Conservation (phyloP, 495 filamentous ascomycete genomes). For the Talaromyces adpressus region DNA sequence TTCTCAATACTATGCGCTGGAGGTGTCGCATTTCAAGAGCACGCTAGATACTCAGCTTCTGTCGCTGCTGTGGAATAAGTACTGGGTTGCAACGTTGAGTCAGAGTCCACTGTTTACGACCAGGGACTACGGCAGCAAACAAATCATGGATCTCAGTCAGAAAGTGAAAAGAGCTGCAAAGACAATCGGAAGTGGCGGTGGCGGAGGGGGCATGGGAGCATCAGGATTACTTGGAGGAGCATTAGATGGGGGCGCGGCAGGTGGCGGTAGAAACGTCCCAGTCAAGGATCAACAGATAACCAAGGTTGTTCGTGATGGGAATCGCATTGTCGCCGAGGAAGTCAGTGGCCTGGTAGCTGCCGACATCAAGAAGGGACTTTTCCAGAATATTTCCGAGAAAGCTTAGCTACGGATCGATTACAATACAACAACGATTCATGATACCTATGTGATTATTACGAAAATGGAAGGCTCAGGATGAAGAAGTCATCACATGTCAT, state of each 20-base stretch:
- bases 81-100: slow-evolving; percentile 98
- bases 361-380: slow-evolving; percentile 79
- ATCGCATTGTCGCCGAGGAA: slow-evolving; percentile 82
- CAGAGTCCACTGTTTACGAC: slow-evolving; percentile 89
- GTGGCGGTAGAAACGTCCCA: slow-evolving; percentile 24
- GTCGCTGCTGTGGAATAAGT: slow-evolving; percentile 95
- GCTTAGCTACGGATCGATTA: background rate
- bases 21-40: slow-evolving; percentile 89
- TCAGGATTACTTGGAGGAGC: background rate
- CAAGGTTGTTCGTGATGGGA: slow-evolving; percentile 71
- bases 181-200: slow-evolving; percentile 23
- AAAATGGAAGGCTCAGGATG: background rate
- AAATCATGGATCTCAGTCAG: slow-evolving; percentile 78
- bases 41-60: slow-evolving; percentile 79
- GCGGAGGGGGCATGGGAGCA: background rate
- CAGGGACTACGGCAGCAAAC: slow-evolving; percentile 85
- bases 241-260: slow-evolving; percentile 5
- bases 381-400: slow-evolving; percentile 54
- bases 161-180: slow-evolving; percentile 63
- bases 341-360: slow-evolving; percentile 73
- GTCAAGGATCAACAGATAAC: slow-evolving; percentile 60
- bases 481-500: background rate
- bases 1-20: slow-evolving; percentile 81
- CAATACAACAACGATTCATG: background rate
- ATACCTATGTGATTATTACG: background rate